These are phyloP conservation scores for Suillus subaureus DNA, from an alignment of 768 basidiomycete genomes.

Conservation along the genomic window DNA sequence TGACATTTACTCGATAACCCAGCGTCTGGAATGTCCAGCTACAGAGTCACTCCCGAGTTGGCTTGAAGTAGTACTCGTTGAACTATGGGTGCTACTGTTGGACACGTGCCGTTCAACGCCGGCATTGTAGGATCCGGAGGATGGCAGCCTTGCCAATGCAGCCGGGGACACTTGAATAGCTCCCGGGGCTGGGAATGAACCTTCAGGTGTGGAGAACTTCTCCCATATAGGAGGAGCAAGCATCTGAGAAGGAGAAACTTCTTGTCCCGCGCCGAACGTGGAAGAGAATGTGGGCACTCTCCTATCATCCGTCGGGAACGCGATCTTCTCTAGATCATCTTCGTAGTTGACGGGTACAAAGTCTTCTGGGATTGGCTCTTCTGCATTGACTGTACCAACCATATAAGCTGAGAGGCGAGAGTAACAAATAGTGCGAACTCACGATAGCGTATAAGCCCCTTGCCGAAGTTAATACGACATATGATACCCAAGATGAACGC, in stretches of 20 bases:
- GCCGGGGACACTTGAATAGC: constrained; percentile 31
- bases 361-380: constrained; percentile 50
- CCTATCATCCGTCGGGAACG: constrained; percentile 57
- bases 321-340: constrained; percentile 55
- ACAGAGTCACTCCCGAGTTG: background rate
- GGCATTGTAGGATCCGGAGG: constrained; percentile 31
- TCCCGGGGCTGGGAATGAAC: background rate
- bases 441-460: constrained; percentile 71
- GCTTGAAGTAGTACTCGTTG: constrained; percentile 13
- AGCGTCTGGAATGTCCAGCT: constrained; percentile 22
- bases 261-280: constrained; percentile 34
- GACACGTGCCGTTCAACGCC: constrained; percentile 12
- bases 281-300: constrained; percentile 58
- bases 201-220: constrained; percentile 23
- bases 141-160: constrained; percentile 37
- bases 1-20: constrained; percentile 30
- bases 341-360: constrained; percentile 33
- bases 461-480: constrained; percentile 77
- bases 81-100: constrained; percentile 10
- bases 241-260: constrained; percentile 41
- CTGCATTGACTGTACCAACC: constrained; percentile 48
- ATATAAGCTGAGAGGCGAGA: constrained; percentile 6
- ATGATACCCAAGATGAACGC: constrained; percentile 63
- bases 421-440: constrained; percentile 29
- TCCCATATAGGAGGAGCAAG: constrained; percentile 31